These are phyloP conservation scores for Iberis pinnata DNA, from an alignment of 345 rosid genomes.

Conservation along the genomic window DNA sequence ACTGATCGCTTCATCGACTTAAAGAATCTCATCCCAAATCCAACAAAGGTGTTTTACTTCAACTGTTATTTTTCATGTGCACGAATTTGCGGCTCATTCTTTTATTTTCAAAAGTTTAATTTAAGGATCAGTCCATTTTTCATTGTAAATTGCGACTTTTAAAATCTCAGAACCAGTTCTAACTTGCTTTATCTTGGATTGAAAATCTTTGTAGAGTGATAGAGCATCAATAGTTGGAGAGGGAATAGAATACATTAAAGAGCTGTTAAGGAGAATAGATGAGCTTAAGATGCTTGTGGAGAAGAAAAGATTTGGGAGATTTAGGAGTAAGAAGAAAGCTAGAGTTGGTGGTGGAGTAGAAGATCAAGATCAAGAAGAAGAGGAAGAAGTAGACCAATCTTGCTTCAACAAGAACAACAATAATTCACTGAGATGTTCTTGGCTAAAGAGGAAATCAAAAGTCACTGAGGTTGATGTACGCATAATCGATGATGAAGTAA, in stretches of 20 bases:
- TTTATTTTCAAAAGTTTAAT: no score
- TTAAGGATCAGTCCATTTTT: no score
- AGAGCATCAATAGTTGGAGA: slow-evolving; percentile 72
- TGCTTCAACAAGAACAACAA: slow-evolving; percentile 33
- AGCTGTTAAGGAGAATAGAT: slow-evolving; percentile 50
- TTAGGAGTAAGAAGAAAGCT: slow-evolving; percentile 46
- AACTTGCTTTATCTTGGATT: background rate
- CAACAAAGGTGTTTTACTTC: slow-evolving; percentile 40
- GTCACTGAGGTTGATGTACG: slow-evolving; percentile 75
- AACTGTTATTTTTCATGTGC: background rate
- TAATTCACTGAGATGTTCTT: slow-evolving; percentile 55
- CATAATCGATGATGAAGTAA: slow-evolving; percentile 66
- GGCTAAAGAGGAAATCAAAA: slow-evolving; percentile 78
- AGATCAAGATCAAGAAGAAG: slow-evolving; percentile 29
- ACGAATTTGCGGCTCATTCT: no score
- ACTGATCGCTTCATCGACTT: slow-evolving; percentile 41
- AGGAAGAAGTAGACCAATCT: slow-evolving; percentile 37
- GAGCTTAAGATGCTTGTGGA: slow-evolving; percentile 62
- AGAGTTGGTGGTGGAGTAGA: slow-evolving; percentile 20
- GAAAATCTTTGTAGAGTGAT: slow-evolving; percentile 46
- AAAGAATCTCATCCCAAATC: slow-evolving; percentile 51
- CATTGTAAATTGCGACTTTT: no score
- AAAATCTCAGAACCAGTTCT: no score
- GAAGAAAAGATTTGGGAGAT: slow-evolving; percentile 52
- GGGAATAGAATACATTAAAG: slow-evolving; percentile 67